These are phyloP conservation scores for Erythrophleum ivorense DNA, from an alignment of 331 rosid genomes.

Conservation along the genomic window DNA sequence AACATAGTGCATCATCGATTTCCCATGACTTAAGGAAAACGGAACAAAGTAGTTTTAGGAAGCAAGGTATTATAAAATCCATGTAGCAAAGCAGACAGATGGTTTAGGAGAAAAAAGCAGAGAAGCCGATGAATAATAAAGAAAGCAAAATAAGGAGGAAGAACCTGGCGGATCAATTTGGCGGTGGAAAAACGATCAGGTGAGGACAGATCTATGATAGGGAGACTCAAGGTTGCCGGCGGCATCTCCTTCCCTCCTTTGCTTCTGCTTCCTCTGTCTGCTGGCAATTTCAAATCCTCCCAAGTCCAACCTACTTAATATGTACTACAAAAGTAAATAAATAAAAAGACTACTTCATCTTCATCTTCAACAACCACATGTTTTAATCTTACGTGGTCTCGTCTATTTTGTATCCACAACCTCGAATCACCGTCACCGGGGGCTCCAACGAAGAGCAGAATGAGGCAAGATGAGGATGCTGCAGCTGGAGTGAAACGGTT, in stretches of 20 bases:
- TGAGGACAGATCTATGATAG: conserved; percentile 72
- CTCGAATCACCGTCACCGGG: too few relatives aligned
- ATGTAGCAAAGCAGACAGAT: not conserved
- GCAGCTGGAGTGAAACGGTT: too few relatives aligned
- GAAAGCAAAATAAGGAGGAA: not conserved
- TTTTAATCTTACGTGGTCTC: not conserved
- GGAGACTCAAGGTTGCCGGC: conserved; percentile 55
- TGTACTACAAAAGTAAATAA: too few relatives aligned
- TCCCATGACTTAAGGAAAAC: too few relatives aligned
- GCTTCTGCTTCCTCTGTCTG: not conserved
- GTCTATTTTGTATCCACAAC: not conserved
- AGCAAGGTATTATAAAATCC: too few relatives aligned
- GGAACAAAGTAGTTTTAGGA: too few relatives aligned
- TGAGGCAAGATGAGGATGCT: too few relatives aligned
- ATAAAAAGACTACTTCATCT: not conserved
- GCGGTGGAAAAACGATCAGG: conserved; percentile 60
- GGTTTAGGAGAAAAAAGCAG: not conserved
- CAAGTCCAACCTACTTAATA: not conserved
- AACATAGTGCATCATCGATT: too few relatives aligned
- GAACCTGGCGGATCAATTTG: conserved; percentile 65
- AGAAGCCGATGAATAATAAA: not conserved
- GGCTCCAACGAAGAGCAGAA: too few relatives aligned
- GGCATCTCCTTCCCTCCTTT: conserved; percentile 31
- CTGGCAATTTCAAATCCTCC: not conserved
- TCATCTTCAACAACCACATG: not conserved